phyloP scores from a whole-genome alignment of 495 filamentous ascomycete species.

The Penicillium manginii region DNA sequence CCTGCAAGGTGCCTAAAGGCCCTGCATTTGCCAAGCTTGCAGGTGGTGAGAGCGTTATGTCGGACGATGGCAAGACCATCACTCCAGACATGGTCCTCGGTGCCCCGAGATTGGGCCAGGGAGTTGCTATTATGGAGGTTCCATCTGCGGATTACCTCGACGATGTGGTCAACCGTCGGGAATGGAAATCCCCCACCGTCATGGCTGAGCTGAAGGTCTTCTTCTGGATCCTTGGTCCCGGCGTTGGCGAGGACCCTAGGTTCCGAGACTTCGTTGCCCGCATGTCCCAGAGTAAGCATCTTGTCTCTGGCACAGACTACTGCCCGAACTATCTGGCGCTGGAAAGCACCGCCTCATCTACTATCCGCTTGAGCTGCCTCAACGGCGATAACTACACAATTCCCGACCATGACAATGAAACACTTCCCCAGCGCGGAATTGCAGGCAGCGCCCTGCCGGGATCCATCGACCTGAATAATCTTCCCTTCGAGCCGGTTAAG shows the following conservation, averaged over 20 bases:
- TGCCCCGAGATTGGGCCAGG: conserved; percentile 56
- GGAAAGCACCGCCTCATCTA: conserved; percentile 60
- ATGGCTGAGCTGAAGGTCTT: conserved; percentile 69
- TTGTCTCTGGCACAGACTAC: conserved; percentile 71
- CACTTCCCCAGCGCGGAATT: conserved; percentile 37
- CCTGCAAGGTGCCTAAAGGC: conserved; percentile 58
- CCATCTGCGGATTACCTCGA: conserved; percentile 70
- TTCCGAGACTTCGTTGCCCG: conserved; percentile 70
- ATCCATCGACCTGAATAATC: conserved; percentile 15
- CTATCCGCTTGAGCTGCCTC: conserved; percentile 68
- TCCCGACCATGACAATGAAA: conserved; percentile 60
- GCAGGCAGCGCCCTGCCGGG: conserved; percentile 16
- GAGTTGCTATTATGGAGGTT: conserved; percentile 80
- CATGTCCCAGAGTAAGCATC: conserved; percentile 65
- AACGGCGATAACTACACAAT: conserved; percentile 70
- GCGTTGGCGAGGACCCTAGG: conserved; percentile 61
- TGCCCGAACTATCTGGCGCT: conserved; percentile 75
- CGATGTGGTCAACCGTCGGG: conserved; percentile 64
- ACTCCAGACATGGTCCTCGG: conserved; percentile 71
- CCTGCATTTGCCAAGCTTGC: conserved; percentile 57
- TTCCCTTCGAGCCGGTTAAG: conserved; percentile 38
- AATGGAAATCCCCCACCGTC: conserved; percentile 70
- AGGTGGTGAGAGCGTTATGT: conserved; percentile 57
- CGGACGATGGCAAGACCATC: conserved; percentile 58
- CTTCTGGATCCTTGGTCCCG: conserved; percentile 79